Conservation (phyloP, 2,329 filamentous ascomycete species). For the Fusarium verticillioides region DNA sequence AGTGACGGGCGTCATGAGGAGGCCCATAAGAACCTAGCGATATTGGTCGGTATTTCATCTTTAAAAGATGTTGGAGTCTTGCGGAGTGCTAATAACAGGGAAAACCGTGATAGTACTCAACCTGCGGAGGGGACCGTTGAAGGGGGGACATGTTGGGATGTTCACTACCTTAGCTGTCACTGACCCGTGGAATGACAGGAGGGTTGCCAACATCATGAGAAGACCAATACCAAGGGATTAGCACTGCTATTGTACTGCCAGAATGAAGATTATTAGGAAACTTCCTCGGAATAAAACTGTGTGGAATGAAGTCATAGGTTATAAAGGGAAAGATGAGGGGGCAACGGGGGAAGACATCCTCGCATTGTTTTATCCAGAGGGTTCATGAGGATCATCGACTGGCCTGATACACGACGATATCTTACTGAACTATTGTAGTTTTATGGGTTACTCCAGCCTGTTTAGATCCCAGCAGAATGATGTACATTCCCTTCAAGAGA, state of each 20-base stretch:
- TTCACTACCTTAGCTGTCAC: neutral
- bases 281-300: neutral
- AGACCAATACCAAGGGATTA: neutral
- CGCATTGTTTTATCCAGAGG: too few relatives aligned
- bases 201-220: conserved; percentile 12
- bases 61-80: neutral
- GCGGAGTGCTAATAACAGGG: neutral
- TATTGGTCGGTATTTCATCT: conserved; percentile 7
- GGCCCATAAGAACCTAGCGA: conserved; percentile 31
- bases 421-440: neutral
- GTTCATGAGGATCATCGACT: neutral
- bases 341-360: neutral
- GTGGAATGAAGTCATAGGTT: neutral
- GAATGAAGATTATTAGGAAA: neutral
- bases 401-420: neutral
- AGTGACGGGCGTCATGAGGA: conserved; percentile 15
- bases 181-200: neutral
- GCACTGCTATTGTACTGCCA: neutral
- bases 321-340: neutral
- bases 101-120: conserved; percentile 19
- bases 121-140: neutral
- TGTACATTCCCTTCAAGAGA: neutral
- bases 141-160: neutral
- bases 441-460: too few relatives aligned
- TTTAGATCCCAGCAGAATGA: neutral